Evolutionary conservation across 1,284 basidiomycete genomes (phyloP), one percentile per base, ranked within the genome.

Genomic region (Cryptococcus sp.): DNA sequence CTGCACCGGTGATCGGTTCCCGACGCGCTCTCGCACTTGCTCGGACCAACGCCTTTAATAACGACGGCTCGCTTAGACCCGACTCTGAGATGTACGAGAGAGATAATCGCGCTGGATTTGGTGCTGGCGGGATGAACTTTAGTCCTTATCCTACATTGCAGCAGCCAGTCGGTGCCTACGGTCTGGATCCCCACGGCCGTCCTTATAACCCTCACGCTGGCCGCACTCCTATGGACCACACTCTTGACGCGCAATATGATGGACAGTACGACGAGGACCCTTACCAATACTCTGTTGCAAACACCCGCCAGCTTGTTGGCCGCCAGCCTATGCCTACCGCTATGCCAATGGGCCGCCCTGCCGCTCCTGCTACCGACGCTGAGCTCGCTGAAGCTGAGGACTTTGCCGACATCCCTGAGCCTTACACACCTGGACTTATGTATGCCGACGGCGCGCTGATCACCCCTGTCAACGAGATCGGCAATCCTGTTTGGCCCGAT

Each of bases 291-390:
- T 46, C 58, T 26, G 52, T 56, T 6, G 51, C 39, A 22, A 58
- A 59, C 41, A 50, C 65, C 15, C 68, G 73, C 55, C 71, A 72
- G 58, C 71, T 74, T 19, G 63, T 74, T 29, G 69, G 72, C 16
- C 69, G 70, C 5, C 58, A 55, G 43, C 55, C 59, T 25, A 34
- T 54, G 37, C 46, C 53, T 29, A 60, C 60, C 19, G 69, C 71
- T 38, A 61, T 74, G 3, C 64, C 72, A 17, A 66, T 76, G 48
- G 75, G 75, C 57, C 65, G 72, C 45, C 74, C 74, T 19, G 61
- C 65, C 7, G 57, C 69, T 23, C 73, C 75, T 3, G 49, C 54
- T 20, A 63, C 66, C 4, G 60, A 65, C 26, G 66, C 64, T 45
- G 72, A 73, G 44, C 64, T 76, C 46, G 67, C 66, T 20, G 57